Base-by-base conservation (phyloP, 345 rosid genomes). In the Pugionium cornutum region DNA sequence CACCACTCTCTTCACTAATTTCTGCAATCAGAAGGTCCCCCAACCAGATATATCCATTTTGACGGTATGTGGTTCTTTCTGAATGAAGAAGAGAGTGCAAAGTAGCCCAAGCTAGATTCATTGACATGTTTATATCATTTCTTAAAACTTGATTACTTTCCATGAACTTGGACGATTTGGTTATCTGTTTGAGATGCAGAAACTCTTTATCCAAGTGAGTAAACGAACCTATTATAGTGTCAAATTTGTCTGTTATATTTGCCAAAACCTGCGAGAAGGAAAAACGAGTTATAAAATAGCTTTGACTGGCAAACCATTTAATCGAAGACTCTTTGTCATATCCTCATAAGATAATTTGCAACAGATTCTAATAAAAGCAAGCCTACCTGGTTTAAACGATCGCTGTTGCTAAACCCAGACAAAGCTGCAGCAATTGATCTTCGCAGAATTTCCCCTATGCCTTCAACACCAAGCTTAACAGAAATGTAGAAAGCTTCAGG, bases 1-100 rank as follows among this genome's bases (percentile, higher is more conserved):
- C 78, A 69, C 81, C 77, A 59, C 75, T 83, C 72, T 81, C 86
- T 74, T 80, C 88, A 56, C 84, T 86, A 64, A 94, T 94, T 84
- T 94, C 99, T 0, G 91, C 84, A 70, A 86, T 87, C 63, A 94
- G 91, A 81, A 94, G 80, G 80, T 94, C 96, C 27, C 96, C 89
- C 71, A 94, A 78, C 99, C 99, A 91, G 68, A 85, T 84, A 77
- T 84, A 88, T 57, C 97, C 99, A 82, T 88, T 94, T 74, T 75
- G 95, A 70, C 91, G 88, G 66, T 77, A 90, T 10, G 88, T 77
- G 68, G 80, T 78, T 69, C 92, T 86, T 68, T 85, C 89, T 35
- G 97, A 94, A 75, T 90, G 99, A 76, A 94, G 89, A 73, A 94
- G 99, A 60, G 96, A 94, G 76, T 94, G 99, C 72, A 91, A 77